Conservation (phyloP, 768 basidiomycete species). For the Termitomyces sp. region DNA sequence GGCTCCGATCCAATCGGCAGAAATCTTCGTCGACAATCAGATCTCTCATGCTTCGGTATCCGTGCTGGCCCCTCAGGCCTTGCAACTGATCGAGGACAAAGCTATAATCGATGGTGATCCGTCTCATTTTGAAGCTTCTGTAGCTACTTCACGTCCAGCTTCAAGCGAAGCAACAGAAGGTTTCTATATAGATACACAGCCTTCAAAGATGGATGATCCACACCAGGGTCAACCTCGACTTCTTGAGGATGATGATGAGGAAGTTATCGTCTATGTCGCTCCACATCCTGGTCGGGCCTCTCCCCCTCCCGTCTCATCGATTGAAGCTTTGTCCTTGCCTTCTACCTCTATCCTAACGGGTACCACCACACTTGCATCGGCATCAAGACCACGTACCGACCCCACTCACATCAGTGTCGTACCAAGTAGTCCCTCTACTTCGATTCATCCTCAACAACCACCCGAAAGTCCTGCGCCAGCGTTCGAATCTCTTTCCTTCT, state of each 20-base stretch:
- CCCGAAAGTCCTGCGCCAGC: constrained; percentile 9
- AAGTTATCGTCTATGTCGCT: constrained; percentile 73
- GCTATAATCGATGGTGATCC: neutral
- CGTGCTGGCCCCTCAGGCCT: neutral
- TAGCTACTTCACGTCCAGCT: neutral
- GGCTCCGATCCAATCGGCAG: neutral
- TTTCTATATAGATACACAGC: constrained; percentile 38
- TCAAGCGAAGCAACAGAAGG: constrained; percentile 1
- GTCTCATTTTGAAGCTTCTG: neutral
- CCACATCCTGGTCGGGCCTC: constrained; percentile 52
- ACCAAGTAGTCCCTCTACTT: neutral
- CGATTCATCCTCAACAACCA: neutral
- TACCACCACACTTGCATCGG: constrained; percentile 8
- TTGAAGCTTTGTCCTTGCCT: constrained; percentile 7
- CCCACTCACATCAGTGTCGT: neutral
- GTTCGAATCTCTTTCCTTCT: constrained; percentile 29
- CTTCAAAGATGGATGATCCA: constrained; percentile 17
- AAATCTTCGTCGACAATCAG: neutral
- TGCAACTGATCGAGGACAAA: neutral
- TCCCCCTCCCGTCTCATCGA: constrained; percentile 1
- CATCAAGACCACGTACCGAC: neutral
- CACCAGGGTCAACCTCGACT: constrained; percentile 9
- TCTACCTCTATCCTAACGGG: constrained; percentile 21
- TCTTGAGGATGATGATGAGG: constrained; percentile 45
- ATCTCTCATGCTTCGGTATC: neutral